Conservation (phyloP, 805 yeast species). For the Myxozyma neotropica region DNA sequence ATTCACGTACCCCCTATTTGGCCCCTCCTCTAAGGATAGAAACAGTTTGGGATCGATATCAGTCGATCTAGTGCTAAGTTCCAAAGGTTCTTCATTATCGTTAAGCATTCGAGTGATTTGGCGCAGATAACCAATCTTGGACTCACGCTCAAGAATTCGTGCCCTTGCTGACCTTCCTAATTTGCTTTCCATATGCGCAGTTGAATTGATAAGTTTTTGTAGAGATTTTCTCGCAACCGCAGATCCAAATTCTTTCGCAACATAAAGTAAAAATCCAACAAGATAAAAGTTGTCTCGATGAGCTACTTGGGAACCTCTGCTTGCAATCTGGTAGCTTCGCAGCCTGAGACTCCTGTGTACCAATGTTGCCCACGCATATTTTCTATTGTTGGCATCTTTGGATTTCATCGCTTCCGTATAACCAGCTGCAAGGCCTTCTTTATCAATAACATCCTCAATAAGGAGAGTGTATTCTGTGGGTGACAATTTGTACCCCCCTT, state of each 20-base stretch:
- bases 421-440: conserved; percentile 12
- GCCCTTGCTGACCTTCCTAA: not conserved
- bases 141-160: not conserved
- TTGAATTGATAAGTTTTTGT: conserved; percentile 1
- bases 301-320: not conserved
- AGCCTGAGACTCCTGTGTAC: conserved; percentile 3
- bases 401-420: not conserved
- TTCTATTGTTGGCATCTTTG: not conserved
- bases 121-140: not conserved
- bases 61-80: not conserved
- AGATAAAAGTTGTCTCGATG: conserved; percentile 7
- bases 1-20: not conserved
- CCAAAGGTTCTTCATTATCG: not conserved
- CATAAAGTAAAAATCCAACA: conserved; percentile 5
- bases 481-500: not conserved
- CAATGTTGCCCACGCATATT: conserved; percentile 16
- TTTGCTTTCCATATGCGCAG: not conserved
- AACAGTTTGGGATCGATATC: not conserved
- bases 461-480: conserved; percentile 20
- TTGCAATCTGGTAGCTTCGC: conserved; percentile 3
- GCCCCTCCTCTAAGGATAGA: not conserved
- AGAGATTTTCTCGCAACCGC: conserved; percentile 12
- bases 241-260: conserved; percentile 13
- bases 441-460: conserved; percentile 7
- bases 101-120: not conserved